phyloP scores from a whole-genome alignment of 2,329 filamentous ascomycete genomes.

The Claviceps cyperi region DNA sequence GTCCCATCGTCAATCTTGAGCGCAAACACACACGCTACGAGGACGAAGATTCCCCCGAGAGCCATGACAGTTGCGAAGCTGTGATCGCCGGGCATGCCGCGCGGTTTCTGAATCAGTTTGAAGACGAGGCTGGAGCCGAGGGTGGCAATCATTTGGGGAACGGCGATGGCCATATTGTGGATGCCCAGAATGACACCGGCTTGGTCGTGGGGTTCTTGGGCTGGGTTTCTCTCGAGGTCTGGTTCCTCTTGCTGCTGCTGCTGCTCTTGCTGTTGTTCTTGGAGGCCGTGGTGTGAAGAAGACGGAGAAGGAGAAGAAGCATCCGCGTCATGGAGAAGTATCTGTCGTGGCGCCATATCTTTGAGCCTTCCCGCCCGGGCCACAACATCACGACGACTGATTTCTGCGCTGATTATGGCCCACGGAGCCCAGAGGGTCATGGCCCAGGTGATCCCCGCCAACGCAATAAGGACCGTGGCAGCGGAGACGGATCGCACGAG shows the following conservation, averaged over 20 bases:
- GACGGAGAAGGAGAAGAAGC: not conserved
- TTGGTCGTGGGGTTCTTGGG: conserved; percentile 52
- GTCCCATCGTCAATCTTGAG: conserved; percentile 49
- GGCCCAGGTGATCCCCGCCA: conserved; percentile 85
- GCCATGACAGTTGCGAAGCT: conserved; percentile 79
- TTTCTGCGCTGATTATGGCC: conserved; percentile 86
- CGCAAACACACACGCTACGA: conserved; percentile 64
- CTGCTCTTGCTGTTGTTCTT: not conserved
- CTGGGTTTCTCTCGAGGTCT: conserved; percentile 21
- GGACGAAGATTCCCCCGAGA: conserved; percentile 64
- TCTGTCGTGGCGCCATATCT: conserved; percentile 6
- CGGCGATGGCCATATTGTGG: conserved; percentile 87
- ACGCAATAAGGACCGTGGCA: conserved; percentile 63
- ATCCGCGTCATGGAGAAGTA: not conserved
- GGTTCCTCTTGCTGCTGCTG: conserved; percentile 6
- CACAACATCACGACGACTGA: conserved; percentile 61
- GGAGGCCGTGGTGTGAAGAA: not conserved
- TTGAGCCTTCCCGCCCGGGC: conserved; percentile 25
- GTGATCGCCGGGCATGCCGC: conserved; percentile 70
- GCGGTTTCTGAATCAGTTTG: conserved; percentile 70
- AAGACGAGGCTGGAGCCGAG: conserved; percentile 76
- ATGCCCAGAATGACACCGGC: conserved; percentile 86
- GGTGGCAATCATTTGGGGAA: conserved; percentile 83
- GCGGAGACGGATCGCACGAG: conserved; percentile 56
- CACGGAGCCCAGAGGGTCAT: conserved; percentile 90